A percentile compares a stretch with the other conserved stretches of the same genome.
phyloP scores from a whole-genome alignment of 129 eudicot genomes.

The Solidago caesia region DNA sequence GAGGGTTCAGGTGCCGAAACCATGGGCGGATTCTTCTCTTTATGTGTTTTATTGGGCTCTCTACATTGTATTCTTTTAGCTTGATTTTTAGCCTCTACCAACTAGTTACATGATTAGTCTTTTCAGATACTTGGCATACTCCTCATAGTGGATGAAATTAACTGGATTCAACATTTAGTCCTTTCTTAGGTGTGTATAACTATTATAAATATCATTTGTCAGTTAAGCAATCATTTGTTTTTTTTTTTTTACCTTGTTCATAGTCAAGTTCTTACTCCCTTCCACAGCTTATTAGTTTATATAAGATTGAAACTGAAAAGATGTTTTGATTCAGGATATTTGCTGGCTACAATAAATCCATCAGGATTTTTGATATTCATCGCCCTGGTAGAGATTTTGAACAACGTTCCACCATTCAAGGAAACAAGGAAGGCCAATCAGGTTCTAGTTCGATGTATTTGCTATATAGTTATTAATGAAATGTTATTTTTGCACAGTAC shows the following conservation, averaged over 20 bases:
- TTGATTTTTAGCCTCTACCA: too few relatives aligned
- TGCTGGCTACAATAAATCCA: slow-evolving; percentile 91
- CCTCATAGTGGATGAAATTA: too few relatives aligned
- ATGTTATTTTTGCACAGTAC: too few relatives aligned
- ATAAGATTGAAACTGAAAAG: slow-evolving; percentile 1
- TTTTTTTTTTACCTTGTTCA: too few relatives aligned
- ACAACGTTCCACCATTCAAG: slow-evolving; percentile 70
- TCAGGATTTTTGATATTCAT: slow-evolving; percentile 83
- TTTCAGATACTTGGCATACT: too few relatives aligned
- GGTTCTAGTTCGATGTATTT: slow-evolving; percentile 38
- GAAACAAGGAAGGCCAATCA: slow-evolving; percentile 92
- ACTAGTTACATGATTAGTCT: too few relatives aligned
- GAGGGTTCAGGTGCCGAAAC: too few relatives aligned
- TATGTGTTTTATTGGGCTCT: not conserved
- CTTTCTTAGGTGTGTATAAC: not conserved
- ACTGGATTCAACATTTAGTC: not conserved
- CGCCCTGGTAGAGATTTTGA: slow-evolving; percentile 96
- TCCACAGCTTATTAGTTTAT: not conserved
- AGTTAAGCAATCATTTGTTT: not conserved
- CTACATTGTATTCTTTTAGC: too few relatives aligned
- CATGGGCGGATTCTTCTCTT: not conserved
- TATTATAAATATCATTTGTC: not conserved
- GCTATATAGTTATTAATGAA: not conserved
- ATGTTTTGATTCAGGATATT: slow-evolving; percentile 55
- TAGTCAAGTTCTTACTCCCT: slow-evolving; percentile 15